Evolutionary conservation across 768 basidiomycete species (phyloP).

Genomic region (Chiua virens): DNA sequence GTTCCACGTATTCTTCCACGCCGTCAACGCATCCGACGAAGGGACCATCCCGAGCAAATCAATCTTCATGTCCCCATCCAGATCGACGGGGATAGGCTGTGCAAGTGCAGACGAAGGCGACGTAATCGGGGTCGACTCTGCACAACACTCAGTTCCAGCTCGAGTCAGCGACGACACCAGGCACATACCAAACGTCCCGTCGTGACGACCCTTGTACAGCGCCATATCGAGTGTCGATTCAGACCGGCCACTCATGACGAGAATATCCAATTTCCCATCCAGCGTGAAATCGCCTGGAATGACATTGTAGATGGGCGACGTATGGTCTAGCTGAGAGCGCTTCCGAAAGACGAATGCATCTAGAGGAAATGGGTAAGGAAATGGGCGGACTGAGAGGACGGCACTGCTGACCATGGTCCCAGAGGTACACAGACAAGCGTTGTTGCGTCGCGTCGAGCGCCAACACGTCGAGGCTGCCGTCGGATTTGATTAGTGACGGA

Average conservation of each 20-base stretch:
- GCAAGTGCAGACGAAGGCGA: slow-evolving; percentile 64
- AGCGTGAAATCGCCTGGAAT: slow-evolving; percentile 94
- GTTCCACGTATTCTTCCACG: slow-evolving; percentile 86
- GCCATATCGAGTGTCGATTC: slow-evolving; percentile 59
- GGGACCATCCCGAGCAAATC: slow-evolving; percentile 76
- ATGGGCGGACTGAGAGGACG: background rate
- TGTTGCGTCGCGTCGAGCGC: slow-evolving; percentile 74
- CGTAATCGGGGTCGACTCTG: slow-evolving; percentile 40
- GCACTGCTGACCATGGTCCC: slow-evolving; percentile 75
- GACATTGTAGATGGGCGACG: slow-evolving; percentile 67
- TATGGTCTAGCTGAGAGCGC: slow-evolving; percentile 53
- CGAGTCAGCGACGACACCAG: background rate
- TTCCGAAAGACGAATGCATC: slow-evolving; percentile 58
- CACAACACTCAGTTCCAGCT: background rate
- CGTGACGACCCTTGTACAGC: slow-evolving; percentile 64
- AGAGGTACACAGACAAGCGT: slow-evolving; percentile 72
- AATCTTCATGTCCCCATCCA: slow-evolving; percentile 85
- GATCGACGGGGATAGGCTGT: slow-evolving; percentile 86
- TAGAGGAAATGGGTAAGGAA: slow-evolving; percentile 27
- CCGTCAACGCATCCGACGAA: slow-evolving; percentile 44
- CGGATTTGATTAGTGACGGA: background rate
- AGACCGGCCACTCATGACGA: slow-evolving; percentile 75
- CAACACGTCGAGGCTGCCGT: slow-evolving; percentile 73
- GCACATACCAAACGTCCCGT: slow-evolving; percentile 65
- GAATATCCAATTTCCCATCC: slow-evolving; percentile 85